These are phyloP conservation scores for Neurospora cerealis DNA, from an alignment of 495 filamentous ascomycete genomes.

Conservation along the genomic window DNA sequence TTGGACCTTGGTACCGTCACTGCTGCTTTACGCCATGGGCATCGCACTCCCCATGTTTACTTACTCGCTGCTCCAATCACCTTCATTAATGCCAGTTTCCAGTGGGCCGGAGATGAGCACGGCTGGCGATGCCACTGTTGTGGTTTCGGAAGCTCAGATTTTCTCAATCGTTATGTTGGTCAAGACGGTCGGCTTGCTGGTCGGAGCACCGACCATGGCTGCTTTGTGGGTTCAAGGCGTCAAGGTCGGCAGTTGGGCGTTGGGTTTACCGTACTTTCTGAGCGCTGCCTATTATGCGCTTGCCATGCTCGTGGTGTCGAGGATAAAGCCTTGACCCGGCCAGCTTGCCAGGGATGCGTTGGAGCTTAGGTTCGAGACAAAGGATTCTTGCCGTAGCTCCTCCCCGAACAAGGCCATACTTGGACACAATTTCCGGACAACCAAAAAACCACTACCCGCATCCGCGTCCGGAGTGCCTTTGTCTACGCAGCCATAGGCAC, in stretches of 20 bases:
- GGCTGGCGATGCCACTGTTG: conserved; percentile 2
- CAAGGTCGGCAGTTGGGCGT: conserved; percentile 6
- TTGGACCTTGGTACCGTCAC: conserved; percentile 24
- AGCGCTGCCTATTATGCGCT: conserved; percentile 26
- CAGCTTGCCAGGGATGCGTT: background rate
- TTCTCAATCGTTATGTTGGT: conserved; percentile 40
- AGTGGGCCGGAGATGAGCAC: background rate
- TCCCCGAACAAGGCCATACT: background rate
- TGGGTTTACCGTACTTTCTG: conserved; percentile 24
- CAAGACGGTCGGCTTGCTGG: conserved; percentile 29
- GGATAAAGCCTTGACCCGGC: background rate
- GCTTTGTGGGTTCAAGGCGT: conserved; percentile 28
- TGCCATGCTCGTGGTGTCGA: conserved; percentile 9
- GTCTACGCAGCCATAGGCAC: background rate
- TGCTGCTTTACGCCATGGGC: conserved; percentile 33
- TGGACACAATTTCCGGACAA: background rate
- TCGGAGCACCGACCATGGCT: conserved; percentile 33
- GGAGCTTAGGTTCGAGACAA: background rate
- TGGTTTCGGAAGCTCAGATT: conserved; percentile 22
- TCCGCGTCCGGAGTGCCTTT: background rate
- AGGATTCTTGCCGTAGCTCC: background rate
- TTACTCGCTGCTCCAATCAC: conserved; percentile 29
- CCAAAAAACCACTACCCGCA: background rate
- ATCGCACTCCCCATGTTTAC: conserved; percentile 37
- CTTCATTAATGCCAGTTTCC: conserved; percentile 15